Conservation (phyloP, 140 eudicot species). For the Artemisia princeps region DNA sequence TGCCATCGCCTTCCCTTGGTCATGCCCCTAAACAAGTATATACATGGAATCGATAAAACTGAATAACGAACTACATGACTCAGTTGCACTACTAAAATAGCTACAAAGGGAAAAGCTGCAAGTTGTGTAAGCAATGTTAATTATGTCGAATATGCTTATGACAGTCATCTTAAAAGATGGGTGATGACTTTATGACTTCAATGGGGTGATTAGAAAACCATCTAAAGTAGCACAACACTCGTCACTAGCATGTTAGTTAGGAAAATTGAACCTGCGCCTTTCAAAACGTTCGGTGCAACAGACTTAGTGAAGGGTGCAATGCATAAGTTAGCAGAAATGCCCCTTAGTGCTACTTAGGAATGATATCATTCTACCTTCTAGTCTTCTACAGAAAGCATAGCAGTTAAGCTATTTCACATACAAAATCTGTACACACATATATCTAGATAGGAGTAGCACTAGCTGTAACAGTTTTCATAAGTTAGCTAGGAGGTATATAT, state of each 20-base stretch:
- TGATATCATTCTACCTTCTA: neutral
- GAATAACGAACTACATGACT: too few relatives aligned
- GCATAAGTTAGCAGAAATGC: slow-evolving; percentile 6
- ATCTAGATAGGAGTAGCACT: neutral
- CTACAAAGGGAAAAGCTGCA: neutral
- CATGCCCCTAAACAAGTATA: slow-evolving; percentile 30
- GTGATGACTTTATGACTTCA: neutral
- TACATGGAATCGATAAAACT: too few relatives aligned
- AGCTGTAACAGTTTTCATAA: neutral
- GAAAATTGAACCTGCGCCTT: neutral
- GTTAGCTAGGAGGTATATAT: neutral
- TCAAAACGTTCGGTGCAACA: neutral
- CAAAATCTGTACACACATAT: neutral
- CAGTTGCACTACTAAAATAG: too few relatives aligned
- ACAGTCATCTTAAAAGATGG: neutral
- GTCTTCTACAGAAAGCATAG: neutral
- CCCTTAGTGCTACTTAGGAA: neutral
- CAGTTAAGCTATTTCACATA: neutral
- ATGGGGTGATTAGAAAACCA: neutral
- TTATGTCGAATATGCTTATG: neutral
- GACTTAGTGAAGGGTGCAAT: neutral
- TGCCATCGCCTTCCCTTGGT: slow-evolving; percentile 30
- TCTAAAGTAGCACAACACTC: neutral
- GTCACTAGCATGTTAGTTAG: neutral
- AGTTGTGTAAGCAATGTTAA: neutral